Conservation (phyloP, 306 rosid species). For the Ziziphus jujuba region DNA sequence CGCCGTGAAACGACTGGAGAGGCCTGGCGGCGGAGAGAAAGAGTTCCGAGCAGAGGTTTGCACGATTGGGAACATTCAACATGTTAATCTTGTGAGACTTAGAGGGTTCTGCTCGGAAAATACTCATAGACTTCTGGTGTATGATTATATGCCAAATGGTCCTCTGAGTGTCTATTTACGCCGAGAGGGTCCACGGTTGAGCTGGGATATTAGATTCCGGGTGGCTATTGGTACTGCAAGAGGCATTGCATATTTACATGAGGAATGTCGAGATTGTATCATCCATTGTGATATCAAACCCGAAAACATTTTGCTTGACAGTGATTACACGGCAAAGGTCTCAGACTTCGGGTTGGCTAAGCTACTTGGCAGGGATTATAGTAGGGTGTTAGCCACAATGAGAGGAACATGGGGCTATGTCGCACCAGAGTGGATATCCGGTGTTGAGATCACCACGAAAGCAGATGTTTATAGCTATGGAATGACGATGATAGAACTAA, state of each 20-base stretch:
- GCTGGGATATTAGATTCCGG: slow-evolving; percentile 70
- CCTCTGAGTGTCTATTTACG: slow-evolving; percentile 65
- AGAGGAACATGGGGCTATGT: slow-evolving; percentile 90
- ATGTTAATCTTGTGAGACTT: slow-evolving; percentile 76
- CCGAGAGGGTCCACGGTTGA: slow-evolving; percentile 62
- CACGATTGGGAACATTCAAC: slow-evolving; percentile 84
- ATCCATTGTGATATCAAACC: slow-evolving; percentile 90
- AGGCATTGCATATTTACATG: slow-evolving; percentile 82
- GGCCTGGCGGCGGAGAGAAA: slow-evolving; percentile 86
- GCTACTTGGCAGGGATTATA: slow-evolving; percentile 70
- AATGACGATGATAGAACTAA: slow-evolving; percentile 74
- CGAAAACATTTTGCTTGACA: slow-evolving; percentile 71
- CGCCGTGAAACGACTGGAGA: slow-evolving; percentile 81
- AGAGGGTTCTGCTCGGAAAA: slow-evolving; percentile 87
- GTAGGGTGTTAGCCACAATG: slow-evolving; percentile 77
- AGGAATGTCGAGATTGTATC: slow-evolving; percentile 74
- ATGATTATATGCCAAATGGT: slow-evolving; percentile 83
- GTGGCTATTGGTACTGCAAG: slow-evolving; percentile 75
- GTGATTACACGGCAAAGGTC: slow-evolving; percentile 61
- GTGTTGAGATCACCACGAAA: slow-evolving; percentile 72
- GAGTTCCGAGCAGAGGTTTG: slow-evolving; percentile 86
- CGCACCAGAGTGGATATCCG: slow-evolving; percentile 91
- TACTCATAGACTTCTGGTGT: slow-evolving; percentile 73
- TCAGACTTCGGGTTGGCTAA: slow-evolving; percentile 84
- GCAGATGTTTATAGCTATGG: slow-evolving; percentile 91